These are phyloP conservation scores for Arabidopsis hybrid DNA, from an alignment of 441 rosid species.

Conservation along the genomic window DNA sequence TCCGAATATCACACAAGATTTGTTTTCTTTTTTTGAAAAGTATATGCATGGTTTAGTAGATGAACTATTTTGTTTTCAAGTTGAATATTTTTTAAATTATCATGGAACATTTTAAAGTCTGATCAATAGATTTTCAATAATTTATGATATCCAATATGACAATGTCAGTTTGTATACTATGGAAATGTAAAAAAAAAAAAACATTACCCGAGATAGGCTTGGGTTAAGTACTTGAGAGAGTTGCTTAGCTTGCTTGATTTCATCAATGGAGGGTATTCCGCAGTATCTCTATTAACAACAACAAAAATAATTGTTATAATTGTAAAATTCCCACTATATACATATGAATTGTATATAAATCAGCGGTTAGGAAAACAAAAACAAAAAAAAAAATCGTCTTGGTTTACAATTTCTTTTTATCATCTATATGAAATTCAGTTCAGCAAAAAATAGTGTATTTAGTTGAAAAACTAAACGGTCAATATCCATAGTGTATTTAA, in stretches of 20 bases:
- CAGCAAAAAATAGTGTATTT: neutral
- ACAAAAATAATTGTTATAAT: neutral
- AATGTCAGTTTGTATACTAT: neutral
- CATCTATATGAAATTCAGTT: neutral
- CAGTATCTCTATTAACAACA: slow-evolving; percentile 63
- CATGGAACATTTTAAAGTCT: neutral
- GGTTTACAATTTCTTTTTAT: neutral
- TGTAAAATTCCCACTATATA: neutral
- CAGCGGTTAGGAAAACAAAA: too few relatives aligned
- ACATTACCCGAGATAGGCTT: slow-evolving; percentile 73
- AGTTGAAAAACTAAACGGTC: too few relatives aligned
- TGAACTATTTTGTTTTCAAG: neutral
- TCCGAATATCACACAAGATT: slow-evolving; percentile 28
- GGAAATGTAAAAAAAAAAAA: neutral
- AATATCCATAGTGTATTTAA: neutral
- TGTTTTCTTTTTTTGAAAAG: too few relatives aligned
- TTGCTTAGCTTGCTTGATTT: slow-evolving; percentile 91
- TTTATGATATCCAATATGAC: neutral
- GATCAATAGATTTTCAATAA: neutral
- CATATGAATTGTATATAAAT: neutral
- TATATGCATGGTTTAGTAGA: slow-evolving; percentile 10
- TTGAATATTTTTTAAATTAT: neutral
- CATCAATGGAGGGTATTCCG: slow-evolving; percentile 84
- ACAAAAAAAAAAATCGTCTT: neutral
- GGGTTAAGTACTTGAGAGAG: slow-evolving; percentile 78